These are phyloP conservation scores for Tulasnella calospora DNA, from an alignment of 768 basidiomycete genomes.

Conservation along the genomic window DNA sequence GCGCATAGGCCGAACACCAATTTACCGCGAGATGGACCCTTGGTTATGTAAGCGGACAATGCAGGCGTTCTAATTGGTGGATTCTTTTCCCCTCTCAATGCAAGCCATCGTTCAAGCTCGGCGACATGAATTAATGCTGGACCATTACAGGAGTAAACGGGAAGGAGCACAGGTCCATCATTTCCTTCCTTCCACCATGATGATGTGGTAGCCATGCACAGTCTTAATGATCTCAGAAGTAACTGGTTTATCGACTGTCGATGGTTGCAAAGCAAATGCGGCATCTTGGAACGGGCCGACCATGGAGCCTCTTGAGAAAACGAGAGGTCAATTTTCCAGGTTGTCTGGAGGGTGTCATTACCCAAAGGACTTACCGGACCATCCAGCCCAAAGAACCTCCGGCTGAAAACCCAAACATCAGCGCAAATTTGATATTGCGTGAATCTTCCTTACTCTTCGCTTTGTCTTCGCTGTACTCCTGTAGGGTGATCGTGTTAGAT, in stretches of 20 bases:
- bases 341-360: background rate
- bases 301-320: constrained; percentile 19
- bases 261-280: constrained; percentile 76
- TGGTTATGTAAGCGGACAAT: background rate
- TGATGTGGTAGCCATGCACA: constrained; percentile 79
- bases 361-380: constrained; percentile 49
- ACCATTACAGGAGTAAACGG: background rate
- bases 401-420: constrained; percentile 41
- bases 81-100: background rate
- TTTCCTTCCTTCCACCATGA: constrained; percentile 79
- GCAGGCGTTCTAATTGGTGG: background rate
- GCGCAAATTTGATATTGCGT: background rate
- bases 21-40: constrained; percentile 1
- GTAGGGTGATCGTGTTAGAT: constrained; percentile 31
- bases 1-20: background rate
- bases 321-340: background rate
- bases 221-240: constrained; percentile 64
- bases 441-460: constrained; percentile 59
- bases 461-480: constrained; percentile 88
- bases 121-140: background rate
- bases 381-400: constrained; percentile 87
- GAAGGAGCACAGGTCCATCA: background rate
- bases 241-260: constrained; percentile 72
- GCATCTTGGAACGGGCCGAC: constrained; percentile 70
- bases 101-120: background rate